A percentile compares a stretch with the other conserved stretches of the same genome.
Evolutionary conservation across 345 rosid species (phyloP).

Genomic region (Triadica sebifera): DNA sequence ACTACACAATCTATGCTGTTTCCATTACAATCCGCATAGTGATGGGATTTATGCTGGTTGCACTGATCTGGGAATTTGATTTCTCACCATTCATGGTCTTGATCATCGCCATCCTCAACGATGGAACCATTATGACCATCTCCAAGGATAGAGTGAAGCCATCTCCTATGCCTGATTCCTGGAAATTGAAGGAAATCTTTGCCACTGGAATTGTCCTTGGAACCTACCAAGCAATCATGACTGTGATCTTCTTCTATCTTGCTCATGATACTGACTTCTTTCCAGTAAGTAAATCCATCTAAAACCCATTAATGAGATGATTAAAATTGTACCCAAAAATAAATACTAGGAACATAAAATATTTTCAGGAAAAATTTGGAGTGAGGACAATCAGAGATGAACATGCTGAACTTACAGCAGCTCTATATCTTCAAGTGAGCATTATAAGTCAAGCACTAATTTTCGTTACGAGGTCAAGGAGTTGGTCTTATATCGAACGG

Average conservation of each 20-base stretch:
- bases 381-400: constrained; percentile 44
- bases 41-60: constrained; percentile 85
- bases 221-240: constrained; percentile 75
- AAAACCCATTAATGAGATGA: neutral
- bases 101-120: constrained; percentile 89
- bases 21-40: constrained; percentile 97
- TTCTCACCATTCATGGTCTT: constrained; percentile 96
- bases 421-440: constrained; percentile 93
- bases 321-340: neutral
- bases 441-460: constrained; percentile 92
- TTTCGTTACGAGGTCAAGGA: constrained; percentile 85
- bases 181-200: constrained; percentile 89
- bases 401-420: constrained; percentile 65
- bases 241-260: constrained; percentile 83
- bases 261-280: constrained; percentile 64
- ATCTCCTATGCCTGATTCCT: constrained; percentile 91
- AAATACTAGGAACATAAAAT: neutral
- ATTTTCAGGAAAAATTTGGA: constrained; percentile 55
- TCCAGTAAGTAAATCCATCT: constrained; percentile 41
- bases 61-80: constrained; percentile 80
- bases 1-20: constrained; percentile 95
- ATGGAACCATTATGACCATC: constrained; percentile 95
- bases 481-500: constrained; percentile 82
- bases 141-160: constrained; percentile 93
- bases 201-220: constrained; percentile 87